Conservation (phyloP, 106 monocot genomes). For the Cymbidium sinense region DNA sequence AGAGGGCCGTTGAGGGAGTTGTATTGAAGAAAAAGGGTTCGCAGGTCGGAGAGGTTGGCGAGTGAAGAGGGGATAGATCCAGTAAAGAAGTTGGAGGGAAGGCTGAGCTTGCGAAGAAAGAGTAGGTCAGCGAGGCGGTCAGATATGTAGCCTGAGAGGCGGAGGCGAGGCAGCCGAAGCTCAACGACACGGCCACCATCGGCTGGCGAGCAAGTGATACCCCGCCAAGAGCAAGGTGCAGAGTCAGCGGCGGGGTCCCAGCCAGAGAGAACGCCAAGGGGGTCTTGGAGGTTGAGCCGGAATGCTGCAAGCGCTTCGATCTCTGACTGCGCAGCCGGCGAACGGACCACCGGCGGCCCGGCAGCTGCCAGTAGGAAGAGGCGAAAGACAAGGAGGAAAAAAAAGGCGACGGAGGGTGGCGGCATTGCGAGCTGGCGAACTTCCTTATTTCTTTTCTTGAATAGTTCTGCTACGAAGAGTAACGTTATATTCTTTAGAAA, state of each 20-base stretch:
- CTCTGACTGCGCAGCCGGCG: background rate
- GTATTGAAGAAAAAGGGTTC: slow-evolving; percentile 6
- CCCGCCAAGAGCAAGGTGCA: slow-evolving; percentile 14
- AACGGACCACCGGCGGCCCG: background rate
- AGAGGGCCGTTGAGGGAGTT: slow-evolving; percentile 10
- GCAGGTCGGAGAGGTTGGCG: slow-evolving; percentile 13
- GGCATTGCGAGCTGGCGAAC: slow-evolving; percentile 7
- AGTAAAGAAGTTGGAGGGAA: slow-evolving; percentile 16
- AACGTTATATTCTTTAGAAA: background rate
- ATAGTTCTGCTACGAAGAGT: background rate
- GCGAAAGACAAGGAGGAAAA: slow-evolving; percentile 9
- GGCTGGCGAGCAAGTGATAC: slow-evolving; percentile 6
- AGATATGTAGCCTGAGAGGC: background rate
- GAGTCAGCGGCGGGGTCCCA: slow-evolving; percentile 5
- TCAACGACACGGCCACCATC: background rate
- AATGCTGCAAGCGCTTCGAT: slow-evolving; percentile 6
- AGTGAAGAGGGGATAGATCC: slow-evolving; percentile 18
- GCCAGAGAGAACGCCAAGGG: slow-evolving; percentile 7
- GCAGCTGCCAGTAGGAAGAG: background rate
- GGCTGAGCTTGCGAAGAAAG: slow-evolving; percentile 8
- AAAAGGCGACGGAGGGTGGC: background rate
- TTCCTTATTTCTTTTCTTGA: background rate
- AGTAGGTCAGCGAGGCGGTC: background rate
- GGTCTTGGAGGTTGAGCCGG: slow-evolving; percentile 8
- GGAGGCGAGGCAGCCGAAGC: background rate